Conservation (phyloP, 768 basidiomycete genomes). For the Hygrocybe coccinea region DNA sequence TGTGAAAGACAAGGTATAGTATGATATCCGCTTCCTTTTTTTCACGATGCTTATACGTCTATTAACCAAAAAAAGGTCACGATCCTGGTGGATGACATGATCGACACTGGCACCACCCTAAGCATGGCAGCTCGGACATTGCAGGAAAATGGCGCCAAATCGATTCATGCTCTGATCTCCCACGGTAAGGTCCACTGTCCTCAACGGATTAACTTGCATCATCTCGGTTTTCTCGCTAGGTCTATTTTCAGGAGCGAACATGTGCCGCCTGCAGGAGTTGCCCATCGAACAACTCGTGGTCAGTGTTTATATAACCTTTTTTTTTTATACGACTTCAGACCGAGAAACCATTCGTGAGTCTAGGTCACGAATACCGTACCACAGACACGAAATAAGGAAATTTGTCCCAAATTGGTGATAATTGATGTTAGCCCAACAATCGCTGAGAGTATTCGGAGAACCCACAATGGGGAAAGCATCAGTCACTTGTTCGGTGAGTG, state of each 20-base stretch:
- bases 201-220: conserved; percentile 13
- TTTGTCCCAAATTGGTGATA: conserved; percentile 73
- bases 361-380: conserved; percentile 96
- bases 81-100: conserved; percentile 98
- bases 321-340: conserved; percentile 5
- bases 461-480: conserved; percentile 92
- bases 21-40: background rate
- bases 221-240: conserved; percentile 39
- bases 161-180: conserved; percentile 83
- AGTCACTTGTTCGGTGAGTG: conserved; percentile 83
- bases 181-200: conserved; percentile 56
- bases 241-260: conserved; percentile 71
- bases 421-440: conserved; percentile 90
- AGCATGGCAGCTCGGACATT: conserved; percentile 80
- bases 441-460: conserved; percentile 92
- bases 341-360: background rate
- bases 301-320: conserved; percentile 28
- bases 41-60: background rate
- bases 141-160: conserved; percentile 81
- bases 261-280: conserved; percentile 60
- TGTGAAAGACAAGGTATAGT: conserved; percentile 75
- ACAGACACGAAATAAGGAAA: conserved; percentile 60
- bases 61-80: conserved; percentile 52
- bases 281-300: conserved; percentile 86
- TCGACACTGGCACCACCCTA: conserved; percentile 91